Base-by-base conservation (phyloP, 106 monocot genomes). In the Ottelia alismoides region DNA sequence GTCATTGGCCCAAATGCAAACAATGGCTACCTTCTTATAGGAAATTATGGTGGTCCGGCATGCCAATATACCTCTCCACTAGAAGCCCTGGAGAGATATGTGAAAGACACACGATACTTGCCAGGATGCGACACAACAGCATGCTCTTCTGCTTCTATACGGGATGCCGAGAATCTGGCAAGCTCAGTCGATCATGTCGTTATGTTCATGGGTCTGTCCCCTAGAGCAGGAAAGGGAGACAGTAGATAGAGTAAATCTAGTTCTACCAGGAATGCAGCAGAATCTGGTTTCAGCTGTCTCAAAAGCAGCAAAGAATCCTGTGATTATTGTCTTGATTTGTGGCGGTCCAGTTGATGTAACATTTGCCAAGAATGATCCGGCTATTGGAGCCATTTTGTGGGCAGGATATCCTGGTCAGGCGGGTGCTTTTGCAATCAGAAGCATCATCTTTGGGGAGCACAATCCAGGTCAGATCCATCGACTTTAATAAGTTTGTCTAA, bases 401-500 rank as follows among this genome's bases (percentile, higher is more conserved):
- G 94, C 66, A 19, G 94, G 94, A 25, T 94, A 94, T 72, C 94
- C 94, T 51, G 94, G 94, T 23, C 71, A 94, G 70, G 88, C 88
- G 56, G 94, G 94, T 22, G 88, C 81, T 31, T 35, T 62, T 44
- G 94, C 94, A 0, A 77, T 88, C 27, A 72, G 73, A 3, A 70
- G 84, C 24, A 50, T 88, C 23, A 30, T 94, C 27, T 94, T 94
- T 51, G 94, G 94, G 28, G 73, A 78, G 53, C 88, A 94, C 25
- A 94, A 88, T 70, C 94, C 94, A 78, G 81, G 94, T 94, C n/a
- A 63, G 11, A 30, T n/a, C n/a, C n/a, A n/a, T n/a, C n/a, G n/a
- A n/a, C n/a, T n/a, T n/a, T n/a, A n/a, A n/a, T n/a, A n/a, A 40
- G 14, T 14, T 40, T 40, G 35, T 60, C 20, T 57, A 14, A 2